A percentile compares a stretch with the other conserved stretches of the same genome.
These are phyloP conservation scores for Kluyveromyces dobzhanskii DNA, from an alignment of 805 yeast species.

Conservation along the genomic window DNA sequence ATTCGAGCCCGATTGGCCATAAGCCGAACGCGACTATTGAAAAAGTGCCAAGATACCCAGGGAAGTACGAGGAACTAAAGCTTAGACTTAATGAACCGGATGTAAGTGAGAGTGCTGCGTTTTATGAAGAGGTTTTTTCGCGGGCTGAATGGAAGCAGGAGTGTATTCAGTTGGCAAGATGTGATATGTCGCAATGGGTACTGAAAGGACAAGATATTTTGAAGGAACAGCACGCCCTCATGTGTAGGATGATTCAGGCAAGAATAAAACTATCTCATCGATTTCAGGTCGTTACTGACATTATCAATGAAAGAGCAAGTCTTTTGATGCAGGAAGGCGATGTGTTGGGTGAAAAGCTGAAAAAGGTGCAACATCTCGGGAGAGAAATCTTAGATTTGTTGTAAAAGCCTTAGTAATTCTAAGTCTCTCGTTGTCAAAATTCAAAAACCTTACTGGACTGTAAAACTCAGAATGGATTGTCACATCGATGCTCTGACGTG, in stretches of 20 bases:
- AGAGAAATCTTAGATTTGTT: conserved; percentile 32
- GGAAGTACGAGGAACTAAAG: conserved; percentile 3
- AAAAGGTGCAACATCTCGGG: conserved; percentile 35
- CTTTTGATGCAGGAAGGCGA: conserved; percentile 28
- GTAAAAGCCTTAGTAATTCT: conserved; percentile 11
- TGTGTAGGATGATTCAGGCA: conserved; percentile 29
- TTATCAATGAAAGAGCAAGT: conserved; percentile 31
- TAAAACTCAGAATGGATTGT: too few relatives aligned
- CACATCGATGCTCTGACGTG: too few relatives aligned
- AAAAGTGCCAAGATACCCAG: conserved; percentile 6
- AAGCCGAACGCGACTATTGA: background rate
- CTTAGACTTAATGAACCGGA: conserved; percentile 4
- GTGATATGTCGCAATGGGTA: conserved; percentile 32
- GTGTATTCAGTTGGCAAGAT: conserved; percentile 21
- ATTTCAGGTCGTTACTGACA: conserved; percentile 31
- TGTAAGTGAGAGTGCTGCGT: conserved; percentile 3
- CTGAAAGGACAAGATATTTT: conserved; percentile 28
- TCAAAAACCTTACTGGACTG: too few relatives aligned
- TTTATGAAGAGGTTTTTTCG: conserved; percentile 14
- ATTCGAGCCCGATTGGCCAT: too few relatives aligned
- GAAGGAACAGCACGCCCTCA: conserved; percentile 28
- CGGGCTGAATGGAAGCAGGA: conserved; percentile 14
- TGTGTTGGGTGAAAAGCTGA: conserved; percentile 28
- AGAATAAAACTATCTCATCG: conserved; percentile 35
- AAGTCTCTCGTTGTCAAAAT: too few relatives aligned